These are phyloP conservation scores for Aethionema arabicum DNA, from an alignment of 345 rosid genomes.

Conservation along the genomic window DNA sequence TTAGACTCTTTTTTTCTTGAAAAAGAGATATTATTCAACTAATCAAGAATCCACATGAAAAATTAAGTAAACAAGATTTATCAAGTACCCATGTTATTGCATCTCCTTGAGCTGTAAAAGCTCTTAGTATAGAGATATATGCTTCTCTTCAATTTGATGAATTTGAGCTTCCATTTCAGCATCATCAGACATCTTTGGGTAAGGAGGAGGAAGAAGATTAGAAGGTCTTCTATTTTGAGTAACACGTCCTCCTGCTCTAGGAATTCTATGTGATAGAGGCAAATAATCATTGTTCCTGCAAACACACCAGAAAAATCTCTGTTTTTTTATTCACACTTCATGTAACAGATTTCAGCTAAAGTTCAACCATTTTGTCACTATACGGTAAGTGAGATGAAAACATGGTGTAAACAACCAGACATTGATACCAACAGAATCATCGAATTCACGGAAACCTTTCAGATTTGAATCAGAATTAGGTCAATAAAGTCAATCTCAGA, in stretches of 20 bases:
- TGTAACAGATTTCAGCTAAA: slow-evolving; percentile 6
- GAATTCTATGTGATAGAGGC: slow-evolving; percentile 71
- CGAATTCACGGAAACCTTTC: no score
- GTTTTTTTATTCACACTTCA: background rate
- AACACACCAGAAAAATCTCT: background rate
- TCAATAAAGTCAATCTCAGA: background rate
- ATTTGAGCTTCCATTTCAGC: slow-evolving; percentile 85
- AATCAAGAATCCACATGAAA: slow-evolving; percentile 33
- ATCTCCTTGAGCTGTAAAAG: slow-evolving; percentile 95
- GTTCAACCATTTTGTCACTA: slow-evolving; percentile 5
- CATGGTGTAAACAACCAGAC: no score
- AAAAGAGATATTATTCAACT: slow-evolving; percentile 39
- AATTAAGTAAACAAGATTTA: slow-evolving; percentile 15
- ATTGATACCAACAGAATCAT: no score
- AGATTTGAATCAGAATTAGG: background rate
- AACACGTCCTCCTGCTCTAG: slow-evolving; percentile 55
- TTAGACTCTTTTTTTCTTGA: slow-evolving; percentile 86
- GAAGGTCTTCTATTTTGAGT: slow-evolving; percentile 65
- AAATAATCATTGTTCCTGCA: slow-evolving; percentile 92
- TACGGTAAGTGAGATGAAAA: no score
- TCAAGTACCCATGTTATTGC: slow-evolving; percentile 88
- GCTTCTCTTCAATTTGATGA: slow-evolving; percentile 92
- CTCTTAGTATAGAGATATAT: slow-evolving; percentile 73
- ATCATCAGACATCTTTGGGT: slow-evolving; percentile 69
- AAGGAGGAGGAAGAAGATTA: slow-evolving; percentile 45